Base-by-base conservation (phyloP, 2,329 filamentous ascomycete species). In the Cercospora sojina region DNA sequence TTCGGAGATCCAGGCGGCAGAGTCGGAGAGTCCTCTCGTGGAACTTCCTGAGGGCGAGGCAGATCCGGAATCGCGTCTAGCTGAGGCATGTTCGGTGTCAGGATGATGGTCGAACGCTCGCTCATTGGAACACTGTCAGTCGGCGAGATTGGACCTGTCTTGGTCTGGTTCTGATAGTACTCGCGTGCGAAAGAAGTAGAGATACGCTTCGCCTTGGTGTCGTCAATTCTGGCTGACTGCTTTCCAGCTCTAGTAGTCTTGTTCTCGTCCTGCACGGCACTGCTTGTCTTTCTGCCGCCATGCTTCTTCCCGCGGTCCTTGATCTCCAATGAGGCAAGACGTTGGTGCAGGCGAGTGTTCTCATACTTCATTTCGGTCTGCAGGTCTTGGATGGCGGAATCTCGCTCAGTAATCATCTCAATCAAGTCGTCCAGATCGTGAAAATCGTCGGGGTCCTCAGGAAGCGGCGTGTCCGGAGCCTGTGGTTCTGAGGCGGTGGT, bases 171-270 rank as follows among this genome's bases (percentile, higher is more conserved):
- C 7, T 68, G 67, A 29, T 74, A 74, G 61, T 70, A 74, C 13
- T 74, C 70, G 56, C 68, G 69, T 1, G 73, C 73, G 13, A 65
- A 59, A 18, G 31, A 51, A 2, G 73, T 74, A 2, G 72, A 67
- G 38, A 74, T 57, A 23, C 72, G 67, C 38, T 64, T 60, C 18
- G 56, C 59, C 60, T 55, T 59, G 62, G 43, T 60, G 51, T 31
- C 55, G 47, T 23, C 32, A 27, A 20, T 29, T 67, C 51, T 23
- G 9, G 43, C 25, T 8, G 43, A 47, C 12, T 27, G n/a, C 58
- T 60, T 49, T 49, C 60, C 32, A 8, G 16, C 20, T 23, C 51
- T 47, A 18, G 7, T n/a, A 8, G 32, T 16, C 18, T 47, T 64
- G 62, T 23, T 57, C 13, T 41, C 47, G 20, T 32, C 25, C 13